phyloP scores from a whole-genome alignment of 2,329 filamentous ascomycete species.

The Alternaria sp. region DNA sequence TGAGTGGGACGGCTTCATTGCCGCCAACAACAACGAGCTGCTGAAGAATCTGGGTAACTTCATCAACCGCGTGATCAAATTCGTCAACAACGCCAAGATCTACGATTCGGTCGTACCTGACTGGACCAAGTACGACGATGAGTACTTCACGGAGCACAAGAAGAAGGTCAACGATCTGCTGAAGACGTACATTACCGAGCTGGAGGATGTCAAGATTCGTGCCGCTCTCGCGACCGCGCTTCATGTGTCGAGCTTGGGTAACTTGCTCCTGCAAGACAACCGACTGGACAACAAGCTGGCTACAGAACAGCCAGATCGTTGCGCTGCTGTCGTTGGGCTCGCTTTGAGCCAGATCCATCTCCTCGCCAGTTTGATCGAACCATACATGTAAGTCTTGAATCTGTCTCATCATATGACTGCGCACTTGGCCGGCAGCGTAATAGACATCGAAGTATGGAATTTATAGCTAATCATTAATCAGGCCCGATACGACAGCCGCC shows the following conservation, averaged over 20 bases:
- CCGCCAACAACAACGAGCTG: conserved; percentile 88
- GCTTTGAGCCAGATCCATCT: conserved; percentile 85
- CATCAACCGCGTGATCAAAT: conserved; percentile 66
- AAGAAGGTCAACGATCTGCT: conserved; percentile 70
- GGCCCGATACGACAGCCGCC: conserved; percentile 58
- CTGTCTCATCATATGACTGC: background rate
- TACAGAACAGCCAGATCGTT: conserved; percentile 63
- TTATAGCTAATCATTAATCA: conserved; percentile 17
- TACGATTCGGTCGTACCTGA: conserved; percentile 74
- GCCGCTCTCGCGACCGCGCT: conserved; percentile 69
- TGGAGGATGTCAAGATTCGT: conserved; percentile 75
- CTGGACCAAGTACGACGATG: conserved; percentile 61
- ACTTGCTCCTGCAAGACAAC: conserved; percentile 64
- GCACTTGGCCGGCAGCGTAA: background rate
- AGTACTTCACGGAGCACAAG: conserved; percentile 53
- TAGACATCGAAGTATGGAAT: background rate
- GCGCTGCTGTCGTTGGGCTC: conserved; percentile 72
- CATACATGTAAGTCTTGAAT: conserved; percentile 68
- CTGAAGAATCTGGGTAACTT: conserved; percentile 72
- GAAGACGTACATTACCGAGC: conserved; percentile 69
- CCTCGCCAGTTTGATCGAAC: conserved; percentile 76
- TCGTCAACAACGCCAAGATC: conserved; percentile 74
- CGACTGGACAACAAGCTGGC: conserved; percentile 67
- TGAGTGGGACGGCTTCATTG: conserved; percentile 84
- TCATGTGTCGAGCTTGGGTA: conserved; percentile 68